Base-by-base conservation (phyloP, 129 eudicot species). In the Pulicaria dysenterica region DNA sequence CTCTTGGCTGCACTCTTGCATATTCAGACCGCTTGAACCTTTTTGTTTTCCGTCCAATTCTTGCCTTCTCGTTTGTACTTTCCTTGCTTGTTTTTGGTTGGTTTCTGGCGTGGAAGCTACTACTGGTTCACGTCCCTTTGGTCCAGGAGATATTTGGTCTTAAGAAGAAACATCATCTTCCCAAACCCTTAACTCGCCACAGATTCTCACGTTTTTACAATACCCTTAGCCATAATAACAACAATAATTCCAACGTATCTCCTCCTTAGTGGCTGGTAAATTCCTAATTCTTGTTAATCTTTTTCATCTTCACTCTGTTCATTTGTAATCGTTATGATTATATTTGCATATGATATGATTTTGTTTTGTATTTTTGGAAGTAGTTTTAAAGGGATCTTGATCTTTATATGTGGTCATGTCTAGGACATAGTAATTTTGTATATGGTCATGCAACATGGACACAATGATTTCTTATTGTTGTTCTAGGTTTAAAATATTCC, bases 141-240 rank as follows among this genome's bases (percentile, higher is more conserved):
- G 96, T 92, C 17, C 97, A 89, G 50, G 97, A 92, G 76, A 85
- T 92, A 42, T 92, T 89, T 61, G 94, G 96, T 62, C 84, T 92
- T 47, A 84, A 85, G 62, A 89, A 89, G 68, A 92, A 89, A 75
- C 38, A 81, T 11, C 43, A 74, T 45, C 83, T 83, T 67, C 91
- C 91, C n/a, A 87, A 83, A 69, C 96, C 96, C 65, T 74, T 78
- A n/a, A 71, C 68, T 59, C 83, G 84, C 14, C 67, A 84, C 53
- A 78, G 89, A 1, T 68, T 84, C 16, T 80, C 94, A 44, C 82
- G 73, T 41, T 80, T 82, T 45, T 92, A 92, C 82, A 86, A 83
- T 69, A 61, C 76, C 37, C 75, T 83, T 6, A 72, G 17, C 56
- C 56, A 31, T 42, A 15, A 58, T 67, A 56, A 40, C 9, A 67